Percentiles rank a stretch among this genome's conserved stretches.
Conservation (phyloP, 2,329 filamentous ascomycete genomes). For the Elsinoe batatas region DNA sequence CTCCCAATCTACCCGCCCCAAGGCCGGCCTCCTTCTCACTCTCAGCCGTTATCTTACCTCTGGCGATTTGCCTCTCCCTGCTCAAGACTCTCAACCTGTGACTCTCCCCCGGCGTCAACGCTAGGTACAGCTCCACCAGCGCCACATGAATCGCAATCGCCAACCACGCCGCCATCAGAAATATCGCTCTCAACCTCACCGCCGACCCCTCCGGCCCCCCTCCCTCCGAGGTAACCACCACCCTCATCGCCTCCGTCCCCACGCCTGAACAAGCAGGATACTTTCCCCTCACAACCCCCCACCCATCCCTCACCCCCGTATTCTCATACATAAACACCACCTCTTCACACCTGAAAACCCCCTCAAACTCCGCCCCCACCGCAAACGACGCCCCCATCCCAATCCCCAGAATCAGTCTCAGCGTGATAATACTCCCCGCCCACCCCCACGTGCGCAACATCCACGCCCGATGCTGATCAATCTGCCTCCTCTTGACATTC, state of each 20-base stretch:
- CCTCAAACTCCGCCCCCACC: constrained; percentile 27
- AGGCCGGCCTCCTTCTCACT: not conserved
- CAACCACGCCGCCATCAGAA: constrained; percentile 47
- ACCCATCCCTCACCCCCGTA: constrained; percentile 15
- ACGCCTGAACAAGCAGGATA: constrained; percentile 31
- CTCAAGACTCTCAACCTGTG: constrained; percentile 46
- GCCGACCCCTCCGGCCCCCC: constrained; percentile 26
- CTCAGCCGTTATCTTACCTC: constrained; percentile 26
- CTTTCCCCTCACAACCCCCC: constrained; percentile 17
- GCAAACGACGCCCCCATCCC: constrained; percentile 32
- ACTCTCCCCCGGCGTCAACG: constrained; percentile 44
- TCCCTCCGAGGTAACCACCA: constrained; percentile 6
- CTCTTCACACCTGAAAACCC: constrained; percentile 38
- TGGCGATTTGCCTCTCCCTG: constrained; percentile 47
- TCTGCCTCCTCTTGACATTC: constrained; percentile 51
- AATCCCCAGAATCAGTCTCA: constrained; percentile 40
- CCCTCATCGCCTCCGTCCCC: not conserved
- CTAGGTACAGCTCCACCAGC: constrained; percentile 36
- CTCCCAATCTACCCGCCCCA: not conserved
- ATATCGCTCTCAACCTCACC: constrained; percentile 38
- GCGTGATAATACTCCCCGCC: constrained; percentile 44
- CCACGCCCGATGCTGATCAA: constrained; percentile 55
- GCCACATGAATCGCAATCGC: constrained; percentile 43
- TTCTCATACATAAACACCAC: constrained; percentile 33
- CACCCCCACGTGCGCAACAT: constrained; percentile 43